Base-by-base conservation (phyloP, 371 early-diverging fungal genomes). In the Sanchytrium tribonematis region DNA sequence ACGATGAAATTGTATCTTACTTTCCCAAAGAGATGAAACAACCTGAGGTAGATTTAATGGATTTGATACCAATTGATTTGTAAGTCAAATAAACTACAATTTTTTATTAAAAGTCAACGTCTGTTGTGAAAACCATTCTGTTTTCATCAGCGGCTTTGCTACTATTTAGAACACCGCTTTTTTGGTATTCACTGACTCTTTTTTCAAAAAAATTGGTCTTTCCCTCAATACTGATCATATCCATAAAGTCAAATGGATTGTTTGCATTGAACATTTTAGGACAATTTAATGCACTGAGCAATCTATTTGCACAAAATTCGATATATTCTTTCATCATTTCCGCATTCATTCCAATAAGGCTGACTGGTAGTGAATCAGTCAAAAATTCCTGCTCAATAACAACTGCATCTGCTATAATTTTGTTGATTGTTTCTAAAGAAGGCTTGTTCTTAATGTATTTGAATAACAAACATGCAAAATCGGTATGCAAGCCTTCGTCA, bases 141-240 rank as follows among this genome's bases (percentile, higher is more conserved):
- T 48, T 48, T 48, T 48, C 48, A 48, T 48, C 48, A n/a, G n/a
- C 65, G 65, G 65, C 65, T 65, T 65, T 65, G 12, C 22, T 48
- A 5, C 22, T 48, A 48, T 67, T 66, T 17, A 29, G n/a, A 70
- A 94, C 94, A 73, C 92, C 93, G 73, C 95, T 88, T 80, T 93
- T 95, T 76, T 97, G 97, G 78, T 99, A 99, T 75, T 98, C 98
- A 22, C 93, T 90, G 31, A 98, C 98, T 74, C 88, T 88, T 85
- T 98, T 98, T 80, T 99, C 99, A 74, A 99, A 99, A 82, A 99
- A 99, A 84, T 99, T 99, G 70, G 98, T 96, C 83, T 99, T 99
- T 74, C 98, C 98, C 68, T 70, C 30, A 72, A 99, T 81, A 30
- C 93, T 93, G 76, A 98, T 97, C 82, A 97, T 80, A 76, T 98